Evolutionary conservation across 345 rosid species (phyloP).

Genomic region (Dovyalis caffra): DNA sequence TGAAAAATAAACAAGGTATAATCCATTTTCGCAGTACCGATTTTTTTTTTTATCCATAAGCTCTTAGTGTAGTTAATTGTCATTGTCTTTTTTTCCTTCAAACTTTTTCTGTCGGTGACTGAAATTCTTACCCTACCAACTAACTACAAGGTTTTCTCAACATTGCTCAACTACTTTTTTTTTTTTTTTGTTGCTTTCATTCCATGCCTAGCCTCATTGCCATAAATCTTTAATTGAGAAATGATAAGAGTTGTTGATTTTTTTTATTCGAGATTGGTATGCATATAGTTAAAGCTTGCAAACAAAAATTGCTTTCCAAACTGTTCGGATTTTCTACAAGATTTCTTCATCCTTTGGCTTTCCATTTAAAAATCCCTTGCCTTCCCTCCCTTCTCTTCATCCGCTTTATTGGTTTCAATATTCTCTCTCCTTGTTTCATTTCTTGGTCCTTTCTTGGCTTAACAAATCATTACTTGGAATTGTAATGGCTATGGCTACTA

Average conservation of each 20-base stretch:
- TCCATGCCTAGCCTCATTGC: no score
- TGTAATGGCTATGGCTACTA: slow-evolving; percentile 24
- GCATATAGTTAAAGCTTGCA: no score
- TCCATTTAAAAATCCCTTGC: slow-evolving; percentile 29
- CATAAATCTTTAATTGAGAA: no score
- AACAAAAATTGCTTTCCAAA: slow-evolving; percentile 65
- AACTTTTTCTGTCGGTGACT: background rate
- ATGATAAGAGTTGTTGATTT: no score
- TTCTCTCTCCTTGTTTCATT: background rate
- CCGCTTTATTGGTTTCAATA: background rate
- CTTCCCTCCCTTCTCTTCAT: background rate
- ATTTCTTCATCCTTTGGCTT: slow-evolving; percentile 21
- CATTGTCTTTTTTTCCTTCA: background rate
- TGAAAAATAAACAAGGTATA: slow-evolving; percentile 88
- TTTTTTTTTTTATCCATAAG: background rate
- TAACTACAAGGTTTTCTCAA: background rate
- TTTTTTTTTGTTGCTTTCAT: no score
- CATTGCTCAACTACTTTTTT: background rate
- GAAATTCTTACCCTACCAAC: background rate
- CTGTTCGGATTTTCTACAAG: slow-evolving; percentile 47
- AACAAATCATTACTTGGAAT: background rate
- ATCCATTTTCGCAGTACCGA: background rate
- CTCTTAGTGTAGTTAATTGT: background rate
- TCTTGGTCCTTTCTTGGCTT: background rate
- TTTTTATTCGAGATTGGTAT: no score